Evolutionary conservation across 768 basidiomycete genomes (phyloP).

Genomic region (Lactarius tabidus): DNA sequence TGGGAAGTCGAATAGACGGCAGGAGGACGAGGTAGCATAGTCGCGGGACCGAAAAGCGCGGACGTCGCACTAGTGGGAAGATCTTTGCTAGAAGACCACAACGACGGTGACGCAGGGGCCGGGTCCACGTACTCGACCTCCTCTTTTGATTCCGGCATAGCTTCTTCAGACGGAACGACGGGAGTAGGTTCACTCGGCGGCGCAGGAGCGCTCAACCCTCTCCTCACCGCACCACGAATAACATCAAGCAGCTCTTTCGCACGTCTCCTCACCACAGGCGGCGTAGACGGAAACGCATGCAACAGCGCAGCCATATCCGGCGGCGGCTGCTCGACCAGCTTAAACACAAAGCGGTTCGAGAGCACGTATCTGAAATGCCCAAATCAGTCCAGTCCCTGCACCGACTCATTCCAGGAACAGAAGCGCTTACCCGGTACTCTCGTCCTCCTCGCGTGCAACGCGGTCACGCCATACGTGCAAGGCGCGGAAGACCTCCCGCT

Average conservation of each 20-base stretch:
- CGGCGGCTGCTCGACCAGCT: constrained; percentile 65
- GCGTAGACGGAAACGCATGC: constrained; percentile 53
- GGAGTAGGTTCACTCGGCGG: not conserved
- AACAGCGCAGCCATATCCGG: constrained; percentile 60
- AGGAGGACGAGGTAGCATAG: not conserved
- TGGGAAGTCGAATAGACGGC: constrained; percentile 30
- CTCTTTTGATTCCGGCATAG: not conserved
- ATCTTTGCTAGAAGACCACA: constrained; percentile 13
- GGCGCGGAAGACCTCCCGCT: too few species aligned
- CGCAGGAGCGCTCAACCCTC: constrained; percentile 14
- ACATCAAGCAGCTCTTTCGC: constrained; percentile 61
- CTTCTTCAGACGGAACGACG: constrained; percentile 1
- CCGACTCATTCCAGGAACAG: too few species aligned
- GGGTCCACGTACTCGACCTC: constrained; percentile 18
- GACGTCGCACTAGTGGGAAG: constrained; percentile 23
- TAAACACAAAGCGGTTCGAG: constrained; percentile 72
- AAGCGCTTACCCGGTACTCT: too few species aligned
- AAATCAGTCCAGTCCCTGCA: too few species aligned
- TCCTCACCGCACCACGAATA: constrained; percentile 48
- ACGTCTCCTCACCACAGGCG: constrained; percentile 58
- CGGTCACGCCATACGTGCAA: too few species aligned
- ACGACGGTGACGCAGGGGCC: not conserved
- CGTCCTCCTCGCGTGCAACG: too few species aligned
- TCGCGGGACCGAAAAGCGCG: constrained; percentile 24
- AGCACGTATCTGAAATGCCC: too few species aligned